Evolutionary conservation across 2,329 filamentous ascomycete genomes (phyloP), one percentile per base, ranked within the genome.

Genomic region (Beauveria varroae): DNA sequence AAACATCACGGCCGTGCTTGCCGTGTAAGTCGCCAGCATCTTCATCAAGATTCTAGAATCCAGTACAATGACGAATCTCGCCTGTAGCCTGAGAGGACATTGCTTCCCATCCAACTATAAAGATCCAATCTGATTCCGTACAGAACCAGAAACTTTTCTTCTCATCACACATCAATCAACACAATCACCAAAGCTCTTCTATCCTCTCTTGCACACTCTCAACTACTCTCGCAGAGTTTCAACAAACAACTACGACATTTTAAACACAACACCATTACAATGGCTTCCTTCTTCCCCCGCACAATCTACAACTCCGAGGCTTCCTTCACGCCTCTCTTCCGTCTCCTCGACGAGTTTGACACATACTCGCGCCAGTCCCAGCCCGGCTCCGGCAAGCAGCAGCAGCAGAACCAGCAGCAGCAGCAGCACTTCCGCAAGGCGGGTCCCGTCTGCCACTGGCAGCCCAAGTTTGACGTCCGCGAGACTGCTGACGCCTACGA

Each of bases 401-500:
- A 58, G 14, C 57, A 55, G 50, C 54, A 60, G 28, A 26, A 47
- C 43, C 52, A 59, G 65, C 66, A 67, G 53, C 69, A 70, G 53
- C 66, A 67, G 54, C 69, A 70, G 52, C 63, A 67, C 68, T 68
- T 53, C 61, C 57, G 53, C 57, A 60, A 52, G 44, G 14, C 63
- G 30, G 65, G 20, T 8, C 12, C 63, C 62, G 66, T 81, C 53
- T 79, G 78, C 52, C 78, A 82, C 69, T 93, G 91, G 82, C 82
- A 84, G 62, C 90, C 90, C 60, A 88, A 86, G 74, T 93, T 93
- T 70, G 90, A 93, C 68, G 81, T 93, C 64, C 86, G 84, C 72
- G 90, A 95, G 77, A 83, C 82, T 14, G 81, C 82, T 63, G 75
- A 84, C 6, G 72, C 78, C 65, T 93, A 91, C 71, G 87, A 93